Percentiles rank a stretch among this genome's conserved stretches.
Evolutionary conservation across 106 monocot genomes (phyloP).

Genomic region (Allium cepa): DNA sequence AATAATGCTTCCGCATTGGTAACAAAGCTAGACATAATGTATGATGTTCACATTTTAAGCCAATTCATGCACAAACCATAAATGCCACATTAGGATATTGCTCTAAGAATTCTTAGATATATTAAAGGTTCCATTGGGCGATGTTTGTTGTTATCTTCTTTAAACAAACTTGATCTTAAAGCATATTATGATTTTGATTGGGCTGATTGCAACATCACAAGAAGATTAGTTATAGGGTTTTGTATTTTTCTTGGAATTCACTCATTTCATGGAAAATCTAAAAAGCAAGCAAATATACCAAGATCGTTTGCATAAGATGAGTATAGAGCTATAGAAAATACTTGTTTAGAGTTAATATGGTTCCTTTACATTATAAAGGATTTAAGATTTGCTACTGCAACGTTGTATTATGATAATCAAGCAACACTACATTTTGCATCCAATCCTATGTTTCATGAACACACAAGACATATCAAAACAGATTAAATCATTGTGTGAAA

Average conservation of each 20-base stretch:
- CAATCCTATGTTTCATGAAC: background rate
- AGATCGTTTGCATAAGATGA: constrained; percentile 7
- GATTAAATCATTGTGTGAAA: background rate
- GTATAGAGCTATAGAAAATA: background rate
- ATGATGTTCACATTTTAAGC: background rate
- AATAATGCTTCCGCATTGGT: no score
- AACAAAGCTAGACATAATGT: background rate
- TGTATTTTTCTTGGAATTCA: background rate
- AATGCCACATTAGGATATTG: background rate
- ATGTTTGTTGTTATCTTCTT: background rate
- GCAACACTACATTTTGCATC: background rate
- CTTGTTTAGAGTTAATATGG: background rate
- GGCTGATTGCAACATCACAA: background rate
- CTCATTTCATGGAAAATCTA: background rate
- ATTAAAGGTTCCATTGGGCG: background rate
- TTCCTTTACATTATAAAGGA: background rate
- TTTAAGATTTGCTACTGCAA: background rate
- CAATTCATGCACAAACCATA: constrained; percentile 4
- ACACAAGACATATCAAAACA: background rate
- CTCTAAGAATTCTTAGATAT: background rate
- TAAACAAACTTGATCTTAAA: background rate
- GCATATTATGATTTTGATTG: background rate
- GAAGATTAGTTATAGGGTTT: background rate
- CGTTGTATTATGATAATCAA: constrained; percentile 2
- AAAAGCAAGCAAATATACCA: background rate